phyloP scores from a whole-genome alignment of 176 grass and related monocot species.

The Tillandsia leiboldiana region DNA sequence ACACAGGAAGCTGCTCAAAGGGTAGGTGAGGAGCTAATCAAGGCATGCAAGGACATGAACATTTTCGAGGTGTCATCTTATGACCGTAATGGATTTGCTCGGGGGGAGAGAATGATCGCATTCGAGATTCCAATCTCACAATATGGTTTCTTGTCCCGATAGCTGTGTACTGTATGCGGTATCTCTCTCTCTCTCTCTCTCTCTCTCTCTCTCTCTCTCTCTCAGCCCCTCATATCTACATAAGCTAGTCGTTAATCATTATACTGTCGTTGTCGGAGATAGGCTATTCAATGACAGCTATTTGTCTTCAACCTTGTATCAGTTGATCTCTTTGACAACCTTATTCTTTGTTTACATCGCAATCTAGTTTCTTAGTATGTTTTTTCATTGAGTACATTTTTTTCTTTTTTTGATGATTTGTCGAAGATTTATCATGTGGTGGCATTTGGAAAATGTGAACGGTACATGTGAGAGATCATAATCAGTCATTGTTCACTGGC shows the following conservation, averaged over 20 bases:
- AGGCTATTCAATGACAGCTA: neutral
- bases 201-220: neutral
- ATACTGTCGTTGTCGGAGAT: neutral
- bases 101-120: conserved; percentile 72
- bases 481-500: too few relatives aligned
- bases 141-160: conserved; percentile 64
- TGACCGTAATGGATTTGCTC: conserved; percentile 74
- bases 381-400: too few relatives aligned
- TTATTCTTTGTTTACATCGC: neutral
- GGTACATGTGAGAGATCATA: too few relatives aligned
- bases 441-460: too few relatives aligned
- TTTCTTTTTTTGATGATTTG: too few relatives aligned
- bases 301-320: neutral
- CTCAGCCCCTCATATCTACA: neutral
- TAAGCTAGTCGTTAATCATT: neutral
- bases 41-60: conserved; percentile 46
- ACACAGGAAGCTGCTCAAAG: conserved; percentile 59
- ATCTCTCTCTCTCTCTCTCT: neutral
- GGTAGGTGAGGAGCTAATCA: conserved; percentile 67
- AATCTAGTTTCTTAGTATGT: neutral
- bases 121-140: conserved; percentile 54
- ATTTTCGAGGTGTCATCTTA: conserved; percentile 71
- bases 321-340: neutral
- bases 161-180: neutral
- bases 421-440: too few relatives aligned